A percentile compares a stretch with the other conserved stretches of the same genome.
Conservation (phyloP, 2,329 filamentous ascomycete genomes). For the Coniochaeta sp. region DNA sequence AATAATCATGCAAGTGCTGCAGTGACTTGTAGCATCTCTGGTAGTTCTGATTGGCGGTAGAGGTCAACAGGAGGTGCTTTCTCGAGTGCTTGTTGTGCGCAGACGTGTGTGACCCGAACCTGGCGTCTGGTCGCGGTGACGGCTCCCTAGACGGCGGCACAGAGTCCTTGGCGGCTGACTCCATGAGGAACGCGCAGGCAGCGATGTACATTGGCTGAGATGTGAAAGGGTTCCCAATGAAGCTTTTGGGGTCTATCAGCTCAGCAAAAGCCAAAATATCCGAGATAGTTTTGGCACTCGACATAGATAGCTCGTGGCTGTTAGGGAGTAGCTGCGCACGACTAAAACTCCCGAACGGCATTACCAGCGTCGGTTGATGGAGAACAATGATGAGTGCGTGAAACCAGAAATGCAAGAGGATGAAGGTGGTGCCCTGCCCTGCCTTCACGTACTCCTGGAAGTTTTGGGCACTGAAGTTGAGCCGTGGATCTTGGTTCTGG, state of each 20-base stretch:
- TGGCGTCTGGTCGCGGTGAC: constrained; percentile 34
- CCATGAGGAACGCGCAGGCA: constrained; percentile 80
- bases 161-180: constrained; percentile 65
- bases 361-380: constrained; percentile 75
- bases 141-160: constrained; percentile 55
- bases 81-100: constrained; percentile 4
- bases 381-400: constrained; percentile 79
- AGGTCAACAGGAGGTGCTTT: constrained; percentile 70
- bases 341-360: constrained; percentile 57
- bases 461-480: constrained; percentile 80
- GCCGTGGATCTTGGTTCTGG: constrained; percentile 63
- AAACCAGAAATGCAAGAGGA: constrained; percentile 83
- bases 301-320: constrained; percentile 77
- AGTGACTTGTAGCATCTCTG: constrained; percentile 79
- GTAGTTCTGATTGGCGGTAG: constrained; percentile 79
- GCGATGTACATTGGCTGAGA: constrained; percentile 89
- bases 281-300: constrained; percentile 83
- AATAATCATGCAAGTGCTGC: constrained; percentile 73
- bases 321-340: constrained; percentile 67
- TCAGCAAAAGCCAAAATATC: constrained; percentile 84
- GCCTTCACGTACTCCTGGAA: constrained; percentile 78
- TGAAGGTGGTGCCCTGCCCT: constrained; percentile 79
- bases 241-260: constrained; percentile 76
- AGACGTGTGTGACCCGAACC: constrained; percentile 12
- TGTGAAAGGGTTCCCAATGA: constrained; percentile 82